Conservation (phyloP, 2,329 filamentous ascomycete species). For the Paraphaeosphaeria sporulosa region DNA sequence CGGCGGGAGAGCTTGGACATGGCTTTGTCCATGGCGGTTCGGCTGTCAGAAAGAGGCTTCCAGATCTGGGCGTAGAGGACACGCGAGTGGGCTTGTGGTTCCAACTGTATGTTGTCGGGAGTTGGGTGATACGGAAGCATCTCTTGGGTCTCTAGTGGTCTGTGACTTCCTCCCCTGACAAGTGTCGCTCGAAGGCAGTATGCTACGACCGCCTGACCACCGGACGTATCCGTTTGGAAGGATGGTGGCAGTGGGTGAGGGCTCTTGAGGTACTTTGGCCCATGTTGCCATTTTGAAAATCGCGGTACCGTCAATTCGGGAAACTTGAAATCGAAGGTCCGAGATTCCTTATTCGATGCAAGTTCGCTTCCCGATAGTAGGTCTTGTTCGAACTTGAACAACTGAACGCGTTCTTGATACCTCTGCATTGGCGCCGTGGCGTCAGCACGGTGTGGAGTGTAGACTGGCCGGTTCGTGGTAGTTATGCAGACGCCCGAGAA, state of each 20-base stretch:
- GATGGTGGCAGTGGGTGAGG: slow-evolving; percentile 45
- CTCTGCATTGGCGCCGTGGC: slow-evolving; percentile 25
- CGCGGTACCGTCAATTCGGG: slow-evolving; percentile 39
- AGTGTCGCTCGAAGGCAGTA: slow-evolving; percentile 43
- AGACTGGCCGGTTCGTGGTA: slow-evolving; percentile 38
- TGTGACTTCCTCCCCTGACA: slow-evolving; percentile 21
- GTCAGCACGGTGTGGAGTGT: slow-evolving; percentile 26
- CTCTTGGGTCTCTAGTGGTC: slow-evolving; percentile 29
- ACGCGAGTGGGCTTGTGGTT: slow-evolving; percentile 29
- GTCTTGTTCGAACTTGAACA: slow-evolving; percentile 40
- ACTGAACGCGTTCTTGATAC: slow-evolving; percentile 37
- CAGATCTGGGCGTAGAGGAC: slow-evolving; percentile 40
- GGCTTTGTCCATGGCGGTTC: slow-evolving; percentile 30
- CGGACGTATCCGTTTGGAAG: slow-evolving; percentile 38
- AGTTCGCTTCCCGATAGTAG: slow-evolving; percentile 29
- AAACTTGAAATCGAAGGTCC: slow-evolving; percentile 47
- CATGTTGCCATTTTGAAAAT: slow-evolving; percentile 36
- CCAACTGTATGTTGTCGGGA: slow-evolving; percentile 21
- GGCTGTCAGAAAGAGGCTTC: slow-evolving; percentile 31
- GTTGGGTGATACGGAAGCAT: slow-evolving; percentile 37
- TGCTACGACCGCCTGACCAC: slow-evolving; percentile 39
- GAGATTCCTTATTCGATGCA: slow-evolving; percentile 38
- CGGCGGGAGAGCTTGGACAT: slow-evolving; percentile 30
- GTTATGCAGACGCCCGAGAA: slow-evolving; percentile 45
- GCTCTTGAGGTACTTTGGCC: slow-evolving; percentile 38